A percentile compares a stretch with the other conserved stretches of the same genome.
Conservation (phyloP, 495 filamentous ascomycete genomes). For the Podospora tetraspora region DNA sequence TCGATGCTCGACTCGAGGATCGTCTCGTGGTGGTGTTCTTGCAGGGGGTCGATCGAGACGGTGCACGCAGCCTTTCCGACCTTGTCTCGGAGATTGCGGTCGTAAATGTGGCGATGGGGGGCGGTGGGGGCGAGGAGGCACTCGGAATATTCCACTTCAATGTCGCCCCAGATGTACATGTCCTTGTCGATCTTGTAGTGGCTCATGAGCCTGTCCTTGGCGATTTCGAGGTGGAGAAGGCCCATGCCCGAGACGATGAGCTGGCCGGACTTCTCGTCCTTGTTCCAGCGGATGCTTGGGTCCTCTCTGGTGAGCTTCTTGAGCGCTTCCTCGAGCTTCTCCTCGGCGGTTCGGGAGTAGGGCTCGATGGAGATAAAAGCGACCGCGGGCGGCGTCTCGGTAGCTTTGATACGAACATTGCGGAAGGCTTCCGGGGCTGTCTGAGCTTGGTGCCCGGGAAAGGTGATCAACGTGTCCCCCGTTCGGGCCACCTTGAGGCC, state of each 20-base stretch:
- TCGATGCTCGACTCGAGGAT: constrained; percentile 31
- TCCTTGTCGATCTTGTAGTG: constrained; percentile 75
- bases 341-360: constrained; percentile 69
- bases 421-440: constrained; percentile 57
- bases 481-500: constrained; percentile 88
- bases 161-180: constrained; percentile 75
- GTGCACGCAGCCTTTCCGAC: constrained; percentile 70
- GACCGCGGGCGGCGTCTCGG: constrained; percentile 85
- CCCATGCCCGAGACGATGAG: constrained; percentile 95
- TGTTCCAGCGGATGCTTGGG: constrained; percentile 78
- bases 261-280: constrained; percentile 88
- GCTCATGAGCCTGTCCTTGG: constrained; percentile 76
- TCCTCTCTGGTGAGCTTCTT: constrained; percentile 81
- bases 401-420: constrained; percentile 77
- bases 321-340: constrained; percentile 69
- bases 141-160: constrained; percentile 94
- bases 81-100: constrained; percentile 75
- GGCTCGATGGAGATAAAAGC: constrained; percentile 94
- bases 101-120: constrained; percentile 58
- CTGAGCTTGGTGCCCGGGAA: constrained; percentile 44
- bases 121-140: constrained; percentile 51
- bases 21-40: constrained; percentile 34
- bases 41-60: constrained; percentile 58
- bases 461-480: constrained; percentile 84
- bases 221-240: constrained; percentile 95